A percentile compares a stretch with the other conserved stretches of the same genome.
Evolutionary conservation across 805 yeast species (phyloP).

Genomic region (Suhomyces kilbournensis): DNA sequence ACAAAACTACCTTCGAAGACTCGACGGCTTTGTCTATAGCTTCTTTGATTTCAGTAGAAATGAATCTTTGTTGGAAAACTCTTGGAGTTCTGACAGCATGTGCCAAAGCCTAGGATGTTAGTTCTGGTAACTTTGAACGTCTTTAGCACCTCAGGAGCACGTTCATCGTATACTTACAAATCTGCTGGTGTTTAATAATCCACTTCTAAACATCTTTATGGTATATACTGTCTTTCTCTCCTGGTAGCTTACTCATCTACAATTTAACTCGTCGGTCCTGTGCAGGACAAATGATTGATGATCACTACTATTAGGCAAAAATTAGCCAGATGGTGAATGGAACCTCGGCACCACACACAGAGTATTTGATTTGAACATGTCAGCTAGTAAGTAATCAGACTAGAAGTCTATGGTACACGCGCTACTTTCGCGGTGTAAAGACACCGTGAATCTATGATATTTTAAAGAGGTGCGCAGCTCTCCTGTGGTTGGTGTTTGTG

Average conservation of each 20-base stretch:
- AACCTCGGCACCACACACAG: not conserved
- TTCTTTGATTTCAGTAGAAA: conserved; percentile 73
- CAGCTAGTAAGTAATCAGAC: not conserved
- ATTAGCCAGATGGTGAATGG: not conserved
- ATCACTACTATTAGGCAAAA: not conserved
- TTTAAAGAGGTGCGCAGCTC: not conserved
- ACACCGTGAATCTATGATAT: not conserved
- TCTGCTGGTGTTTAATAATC: conserved; percentile 10
- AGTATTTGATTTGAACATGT: not conserved
- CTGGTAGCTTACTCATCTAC: conserved; percentile 6
- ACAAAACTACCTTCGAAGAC: conserved; percentile 91
- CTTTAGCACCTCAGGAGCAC: not conserved
- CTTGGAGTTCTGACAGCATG: conserved; percentile 2
- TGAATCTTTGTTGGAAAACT: conserved; percentile 34
- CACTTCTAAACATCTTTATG: conserved; percentile 17
- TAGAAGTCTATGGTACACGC: not conserved
- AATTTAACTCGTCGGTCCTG: conserved; percentile 4
- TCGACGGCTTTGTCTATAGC: conserved; percentile 85
- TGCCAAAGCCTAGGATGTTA: not conserved
- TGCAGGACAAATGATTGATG: conserved; percentile 3
- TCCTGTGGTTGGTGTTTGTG: not conserved
- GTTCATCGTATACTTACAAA: conserved; percentile 11
- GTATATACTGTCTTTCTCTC: not conserved
- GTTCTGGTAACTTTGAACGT: not conserved
- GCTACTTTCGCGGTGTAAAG: not conserved